Conservation (phyloP, 2,329 filamentous ascomycete genomes). For the Beauveria rudraprayagi region DNA sequence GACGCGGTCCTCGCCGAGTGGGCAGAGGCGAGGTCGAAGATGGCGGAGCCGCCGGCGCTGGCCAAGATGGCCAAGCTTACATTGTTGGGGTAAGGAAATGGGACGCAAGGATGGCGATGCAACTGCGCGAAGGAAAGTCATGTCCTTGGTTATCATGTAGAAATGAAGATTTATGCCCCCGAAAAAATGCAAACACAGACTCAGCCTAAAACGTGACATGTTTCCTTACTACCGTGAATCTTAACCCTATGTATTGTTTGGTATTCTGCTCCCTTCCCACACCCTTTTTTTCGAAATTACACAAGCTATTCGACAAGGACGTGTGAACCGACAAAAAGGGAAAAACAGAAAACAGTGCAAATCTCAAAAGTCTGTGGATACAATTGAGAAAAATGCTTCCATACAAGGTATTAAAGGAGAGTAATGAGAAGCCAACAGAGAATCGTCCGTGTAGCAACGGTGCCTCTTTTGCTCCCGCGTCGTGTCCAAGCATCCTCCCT, state of each 20-base stretch:
- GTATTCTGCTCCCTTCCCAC: too few relatives aligned
- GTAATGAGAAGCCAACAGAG: not conserved
- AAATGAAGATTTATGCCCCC: not conserved
- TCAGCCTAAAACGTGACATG: too few relatives aligned
- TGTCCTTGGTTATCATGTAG: not conserved
- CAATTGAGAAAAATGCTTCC: not conserved
- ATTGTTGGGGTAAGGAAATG: slow-evolving; percentile 38
- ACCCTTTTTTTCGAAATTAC: too few relatives aligned
- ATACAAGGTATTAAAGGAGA: not conserved
- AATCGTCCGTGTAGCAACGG: too few relatives aligned
- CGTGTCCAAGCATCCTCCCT: not conserved
- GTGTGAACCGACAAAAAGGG: too few relatives aligned
- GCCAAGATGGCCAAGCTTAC: slow-evolving; percentile 40
- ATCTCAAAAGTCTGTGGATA: too few relatives aligned
- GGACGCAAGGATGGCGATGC: too few relatives aligned
- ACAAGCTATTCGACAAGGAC: too few relatives aligned
- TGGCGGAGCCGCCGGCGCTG: slow-evolving; percentile 41
- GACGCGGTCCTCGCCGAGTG: slow-evolving; percentile 46
- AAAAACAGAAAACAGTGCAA: too few relatives aligned
- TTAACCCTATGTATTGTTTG: too few relatives aligned
- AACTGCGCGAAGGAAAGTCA: too few relatives aligned
- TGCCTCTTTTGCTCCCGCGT: not conserved
- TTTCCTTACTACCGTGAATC: too few relatives aligned
- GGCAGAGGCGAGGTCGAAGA: slow-evolving; percentile 36
- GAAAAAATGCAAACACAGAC: not conserved